phyloP scores from a whole-genome alignment of 345 rosid species.

The Sonneratia alba region DNA sequence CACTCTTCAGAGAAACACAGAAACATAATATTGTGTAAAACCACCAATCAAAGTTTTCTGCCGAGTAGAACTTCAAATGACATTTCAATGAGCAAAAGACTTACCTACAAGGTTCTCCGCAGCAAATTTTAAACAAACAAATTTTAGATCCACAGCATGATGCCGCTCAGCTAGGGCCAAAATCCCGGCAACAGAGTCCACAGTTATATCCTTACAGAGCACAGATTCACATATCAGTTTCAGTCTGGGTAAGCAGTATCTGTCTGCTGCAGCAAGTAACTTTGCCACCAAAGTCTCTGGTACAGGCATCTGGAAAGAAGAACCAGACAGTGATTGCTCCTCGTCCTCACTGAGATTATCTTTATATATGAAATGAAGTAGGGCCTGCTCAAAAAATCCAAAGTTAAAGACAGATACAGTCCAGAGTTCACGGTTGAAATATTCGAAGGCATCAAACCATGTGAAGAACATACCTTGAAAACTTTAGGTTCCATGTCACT shows the following conservation, averaged over 20 bases:
- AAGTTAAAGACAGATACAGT: constrained; percentile 12
- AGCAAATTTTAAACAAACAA: constrained; percentile 76
- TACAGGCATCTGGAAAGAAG: constrained; percentile 38
- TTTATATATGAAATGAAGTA: constrained; percentile 62
- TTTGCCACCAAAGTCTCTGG: constrained; percentile 59
- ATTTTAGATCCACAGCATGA: constrained; percentile 68
- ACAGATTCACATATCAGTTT: constrained; percentile 79
- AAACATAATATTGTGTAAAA: not conserved
- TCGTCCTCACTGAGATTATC: constrained; percentile 56
- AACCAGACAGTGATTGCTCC: constrained; percentile 42
- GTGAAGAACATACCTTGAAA: constrained; percentile 47
- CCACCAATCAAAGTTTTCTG: not conserved
- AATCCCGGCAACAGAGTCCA: constrained; percentile 61
- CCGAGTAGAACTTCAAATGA: constrained; percentile 1
- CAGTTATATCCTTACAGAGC: constrained; percentile 77
- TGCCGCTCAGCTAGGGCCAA: constrained; percentile 73
- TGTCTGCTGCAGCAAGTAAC: constrained; percentile 80
- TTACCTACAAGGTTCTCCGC: constrained; percentile 86
- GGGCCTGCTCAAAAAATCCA: constrained; percentile 42
- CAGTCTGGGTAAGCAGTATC: constrained; percentile 68
- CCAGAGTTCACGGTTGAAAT: not conserved
- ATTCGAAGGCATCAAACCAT: not conserved
- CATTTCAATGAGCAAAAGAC: constrained; percentile 9
- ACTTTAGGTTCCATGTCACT: constrained; percentile 77
- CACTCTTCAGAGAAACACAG: not conserved